Percentiles rank a stretch among this genome's conserved stretches.
Conservation (phyloP, 2,329 filamentous ascomycete species). For the Byssochlamys sp. region DNA sequence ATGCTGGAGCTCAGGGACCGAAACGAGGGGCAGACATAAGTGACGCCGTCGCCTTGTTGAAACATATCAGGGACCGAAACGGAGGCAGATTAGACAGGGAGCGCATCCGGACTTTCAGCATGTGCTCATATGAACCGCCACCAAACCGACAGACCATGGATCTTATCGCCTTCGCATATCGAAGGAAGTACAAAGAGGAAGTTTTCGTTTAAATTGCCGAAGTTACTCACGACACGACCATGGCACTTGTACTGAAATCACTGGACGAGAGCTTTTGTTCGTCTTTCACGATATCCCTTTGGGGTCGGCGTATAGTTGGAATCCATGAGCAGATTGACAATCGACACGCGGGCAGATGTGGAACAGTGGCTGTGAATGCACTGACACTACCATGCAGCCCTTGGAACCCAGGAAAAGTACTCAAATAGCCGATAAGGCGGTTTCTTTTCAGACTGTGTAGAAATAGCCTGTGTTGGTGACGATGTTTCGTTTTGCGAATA, state of each 20-base stretch:
- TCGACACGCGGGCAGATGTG: not conserved
- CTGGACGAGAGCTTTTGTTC: not conserved
- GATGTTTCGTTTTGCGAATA: constrained; percentile 11
- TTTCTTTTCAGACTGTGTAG: constrained; percentile 12
- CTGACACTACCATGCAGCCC: not conserved
- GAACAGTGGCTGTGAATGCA: not conserved
- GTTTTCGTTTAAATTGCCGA: not conserved
- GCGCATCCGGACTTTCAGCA: constrained; percentile 18
- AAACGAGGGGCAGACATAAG: constrained; percentile 19
- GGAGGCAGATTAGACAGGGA: constrained; percentile 16
- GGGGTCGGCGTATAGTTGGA: not conserved
- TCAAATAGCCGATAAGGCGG: not conserved
- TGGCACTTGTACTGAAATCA: not conserved
- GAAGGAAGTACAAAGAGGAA: not conserved
- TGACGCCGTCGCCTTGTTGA: constrained; percentile 22
- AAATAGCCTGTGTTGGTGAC: constrained; percentile 12
- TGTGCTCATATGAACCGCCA: constrained; percentile 18
- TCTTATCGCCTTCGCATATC: constrained; percentile 19
- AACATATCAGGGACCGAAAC: constrained; percentile 14
- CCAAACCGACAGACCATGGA: constrained; percentile 21
- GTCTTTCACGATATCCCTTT: not conserved
- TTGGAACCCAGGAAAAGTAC: not conserved
- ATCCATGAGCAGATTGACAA: not conserved
- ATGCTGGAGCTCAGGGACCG: constrained; percentile 11
- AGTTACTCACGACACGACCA: not conserved